These are phyloP conservation scores for Musa schizocarpa DNA, from an alignment of 176 grass and related monocot species.

Conservation along the genomic window DNA sequence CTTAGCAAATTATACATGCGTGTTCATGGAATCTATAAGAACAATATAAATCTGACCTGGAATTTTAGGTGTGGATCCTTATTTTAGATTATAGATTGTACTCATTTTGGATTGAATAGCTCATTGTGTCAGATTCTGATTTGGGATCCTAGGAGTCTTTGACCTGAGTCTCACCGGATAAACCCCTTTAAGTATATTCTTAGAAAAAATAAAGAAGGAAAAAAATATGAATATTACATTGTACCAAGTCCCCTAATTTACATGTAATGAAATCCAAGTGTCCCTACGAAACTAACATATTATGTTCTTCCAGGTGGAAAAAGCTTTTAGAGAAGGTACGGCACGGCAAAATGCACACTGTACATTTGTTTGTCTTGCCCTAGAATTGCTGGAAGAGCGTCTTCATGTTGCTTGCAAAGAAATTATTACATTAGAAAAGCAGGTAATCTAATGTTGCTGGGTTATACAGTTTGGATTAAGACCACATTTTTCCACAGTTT, in stretches of 20 bases:
- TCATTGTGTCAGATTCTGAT: too few species aligned
- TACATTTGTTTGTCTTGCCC: constrained; percentile 77
- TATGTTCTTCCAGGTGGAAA: constrained; percentile 57
- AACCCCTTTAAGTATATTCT: too few species aligned
- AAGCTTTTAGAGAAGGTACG: constrained; percentile 93
- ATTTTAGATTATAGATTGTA: too few species aligned
- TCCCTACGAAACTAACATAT: constrained; percentile 19
- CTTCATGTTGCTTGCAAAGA: constrained; percentile 98
- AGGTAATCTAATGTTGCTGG: constrained; percentile 40
- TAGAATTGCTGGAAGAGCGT: constrained; percentile 84
- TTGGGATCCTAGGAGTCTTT: too few species aligned
- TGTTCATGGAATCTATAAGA: too few species aligned
- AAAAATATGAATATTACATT: neutral
- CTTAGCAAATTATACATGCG: too few species aligned
- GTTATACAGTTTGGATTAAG: neutral
- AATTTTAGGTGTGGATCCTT: too few species aligned
- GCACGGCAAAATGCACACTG: constrained; percentile 89
- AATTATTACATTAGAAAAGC: constrained; percentile 94
- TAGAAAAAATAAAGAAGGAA: neutral
- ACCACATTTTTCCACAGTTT: neutral
- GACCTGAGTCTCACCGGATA: too few species aligned
- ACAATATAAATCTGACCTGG: too few species aligned
- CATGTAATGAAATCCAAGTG: neutral
- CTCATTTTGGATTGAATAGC: too few species aligned
- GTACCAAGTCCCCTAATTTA: neutral